Evolutionary conservation across 305 asterid species (phyloP).

Genomic region (Solanum hybrid): DNA sequence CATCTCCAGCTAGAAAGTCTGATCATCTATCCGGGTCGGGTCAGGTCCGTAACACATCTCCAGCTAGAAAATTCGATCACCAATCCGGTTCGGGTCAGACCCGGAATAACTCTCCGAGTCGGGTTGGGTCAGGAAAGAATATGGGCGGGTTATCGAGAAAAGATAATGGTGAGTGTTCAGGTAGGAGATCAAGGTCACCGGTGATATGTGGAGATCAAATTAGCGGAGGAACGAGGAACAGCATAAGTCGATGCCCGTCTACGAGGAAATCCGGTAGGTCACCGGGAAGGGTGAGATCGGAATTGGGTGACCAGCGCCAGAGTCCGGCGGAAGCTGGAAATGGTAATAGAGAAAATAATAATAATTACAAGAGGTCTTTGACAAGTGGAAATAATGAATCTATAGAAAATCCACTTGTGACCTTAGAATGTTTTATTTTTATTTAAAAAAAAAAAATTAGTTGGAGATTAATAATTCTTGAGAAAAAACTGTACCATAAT

Average conservation of each 20-base stretch:
- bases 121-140: conserved; percentile 12
- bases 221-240: conserved; percentile 7
- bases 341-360: background rate
- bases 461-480: background rate
- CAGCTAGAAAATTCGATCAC: conserved; percentile 17
- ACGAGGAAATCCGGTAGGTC: conserved; percentile 34
- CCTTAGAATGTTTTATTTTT: conserved; percentile 18
- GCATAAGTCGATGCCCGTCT: conserved; percentile 24
- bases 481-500: background rate
- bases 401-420: conserved; percentile 17
- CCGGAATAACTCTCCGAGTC: conserved; percentile 23
- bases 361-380: background rate
- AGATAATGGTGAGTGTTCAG: conserved; percentile 35
- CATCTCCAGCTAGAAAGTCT: conserved; percentile 8
- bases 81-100: conserved; percentile 23
- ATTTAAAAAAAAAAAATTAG: background rate
- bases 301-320: conserved; percentile 4
- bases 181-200: conserved; percentile 46
- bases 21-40: conserved; percentile 30
- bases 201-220: conserved; percentile 16
- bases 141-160: conserved; percentile 13
- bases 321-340: background rate
- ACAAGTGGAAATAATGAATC: conserved; percentile 5
- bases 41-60: background rate
- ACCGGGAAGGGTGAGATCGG: conserved; percentile 22